Percentiles rank a stretch among this genome's conserved stretches.
Evolutionary conservation across 2,329 filamentous ascomycete species (phyloP).

Genomic region (Aspergillus pseudoglaucus): DNA sequence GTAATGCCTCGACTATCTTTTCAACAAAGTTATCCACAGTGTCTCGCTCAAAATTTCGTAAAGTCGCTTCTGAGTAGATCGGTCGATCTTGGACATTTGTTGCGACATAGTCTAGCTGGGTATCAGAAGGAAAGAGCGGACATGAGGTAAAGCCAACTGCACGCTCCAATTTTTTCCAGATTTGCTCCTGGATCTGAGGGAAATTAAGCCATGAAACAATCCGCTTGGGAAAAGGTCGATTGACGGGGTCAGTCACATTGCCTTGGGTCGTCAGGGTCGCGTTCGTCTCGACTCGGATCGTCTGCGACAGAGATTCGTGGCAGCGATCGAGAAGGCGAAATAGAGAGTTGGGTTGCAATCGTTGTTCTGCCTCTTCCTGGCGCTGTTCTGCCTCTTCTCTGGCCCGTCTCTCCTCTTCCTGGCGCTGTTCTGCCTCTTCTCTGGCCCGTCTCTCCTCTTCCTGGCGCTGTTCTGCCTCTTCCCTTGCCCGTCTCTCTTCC

Average conservation of each 20-base stretch:
- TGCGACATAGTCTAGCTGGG: slow-evolving; percentile 11
- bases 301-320: slow-evolving; percentile 14
- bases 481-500: slow-evolving; percentile 5
- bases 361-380: too few relatives aligned
- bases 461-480: slow-evolving; percentile 1
- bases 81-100: slow-evolving; percentile 9
- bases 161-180: slow-evolving; percentile 16
- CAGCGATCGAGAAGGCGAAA: slow-evolving; percentile 16
- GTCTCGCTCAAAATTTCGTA: slow-evolving; percentile 5
- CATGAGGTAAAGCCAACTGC: slow-evolving; percentile 10
- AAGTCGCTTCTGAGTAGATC: slow-evolving; percentile 18
- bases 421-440: too few relatives aligned
- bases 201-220: slow-evolving; percentile 19
- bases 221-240: slow-evolving; percentile 12
- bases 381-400: too few relatives aligned
- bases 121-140: slow-evolving; percentile 13
- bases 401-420: too few relatives aligned
- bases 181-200: slow-evolving; percentile 16
- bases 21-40: slow-evolving; percentile 20
- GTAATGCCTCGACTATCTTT: slow-evolving; percentile 1
- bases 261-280: slow-evolving; percentile 18
- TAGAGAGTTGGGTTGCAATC: slow-evolving; percentile 14
- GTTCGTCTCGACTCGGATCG: slow-evolving; percentile 16
- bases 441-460: background rate
- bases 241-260: slow-evolving; percentile 13